These are phyloP conservation scores for Prunus padus DNA, from an alignment of 306 rosid genomes.

Conservation along the genomic window DNA sequence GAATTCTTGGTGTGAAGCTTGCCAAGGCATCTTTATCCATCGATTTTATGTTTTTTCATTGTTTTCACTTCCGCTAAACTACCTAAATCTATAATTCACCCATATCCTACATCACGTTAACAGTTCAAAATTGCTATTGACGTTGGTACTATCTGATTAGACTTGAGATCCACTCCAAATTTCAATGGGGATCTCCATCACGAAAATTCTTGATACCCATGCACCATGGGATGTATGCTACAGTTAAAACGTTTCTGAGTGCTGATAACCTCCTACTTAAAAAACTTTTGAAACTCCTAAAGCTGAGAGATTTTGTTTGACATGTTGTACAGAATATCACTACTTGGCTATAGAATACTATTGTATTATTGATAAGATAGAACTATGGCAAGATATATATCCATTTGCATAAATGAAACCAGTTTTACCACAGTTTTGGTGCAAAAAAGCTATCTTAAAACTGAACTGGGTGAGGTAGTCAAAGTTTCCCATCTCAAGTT, in stretches of 20 bases:
- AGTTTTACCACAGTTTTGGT: background rate
- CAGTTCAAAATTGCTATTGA: background rate
- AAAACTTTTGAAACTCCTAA: background rate
- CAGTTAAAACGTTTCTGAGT: background rate
- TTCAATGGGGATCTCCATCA: background rate
- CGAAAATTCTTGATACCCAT: background rate
- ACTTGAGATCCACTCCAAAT: conserved; percentile 6
- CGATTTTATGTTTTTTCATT: too few relatives aligned
- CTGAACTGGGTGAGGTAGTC: background rate
- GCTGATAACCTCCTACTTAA: background rate
- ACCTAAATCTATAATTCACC: too few relatives aligned
- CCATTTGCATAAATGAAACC: background rate
- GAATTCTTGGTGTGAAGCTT: too few relatives aligned
- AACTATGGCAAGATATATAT: background rate
- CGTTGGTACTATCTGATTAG: background rate
- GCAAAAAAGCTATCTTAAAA: background rate
- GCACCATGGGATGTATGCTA: background rate
- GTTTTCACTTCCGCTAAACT: too few relatives aligned
- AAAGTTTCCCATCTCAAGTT: conserved; percentile 2
- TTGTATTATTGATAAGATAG: background rate
- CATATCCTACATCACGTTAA: too few relatives aligned
- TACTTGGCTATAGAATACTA: background rate
- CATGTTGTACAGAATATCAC: background rate
- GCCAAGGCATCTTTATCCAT: too few relatives aligned
- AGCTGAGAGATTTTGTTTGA: background rate